phyloP scores from a whole-genome alignment of 75 land plant genomes.

The Chamaecyparis obtusa region DNA sequence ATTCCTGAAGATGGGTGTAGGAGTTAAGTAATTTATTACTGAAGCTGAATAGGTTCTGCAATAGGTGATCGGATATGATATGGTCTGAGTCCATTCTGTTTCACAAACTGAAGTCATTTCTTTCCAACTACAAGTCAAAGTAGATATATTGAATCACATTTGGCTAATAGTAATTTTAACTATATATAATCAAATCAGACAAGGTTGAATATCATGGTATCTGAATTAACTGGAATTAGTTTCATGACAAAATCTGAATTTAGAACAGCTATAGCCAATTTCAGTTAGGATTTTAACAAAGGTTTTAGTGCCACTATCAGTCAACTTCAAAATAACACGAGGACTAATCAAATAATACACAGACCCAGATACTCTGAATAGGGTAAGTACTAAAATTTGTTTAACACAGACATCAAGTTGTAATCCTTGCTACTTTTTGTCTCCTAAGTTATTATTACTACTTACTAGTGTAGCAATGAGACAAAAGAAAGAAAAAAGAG shows the following conservation, averaged over 20 bases:
- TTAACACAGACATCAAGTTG: slow-evolving; percentile 1
- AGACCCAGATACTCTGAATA: not conserved
- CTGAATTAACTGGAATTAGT: not conserved
- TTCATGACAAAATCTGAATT: not conserved
- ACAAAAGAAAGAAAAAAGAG: not conserved
- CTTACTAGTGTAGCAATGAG: not conserved
- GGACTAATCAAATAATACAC: not conserved
- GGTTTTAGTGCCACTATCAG: not conserved
- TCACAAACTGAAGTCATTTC: not conserved
- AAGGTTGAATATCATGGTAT: not conserved
- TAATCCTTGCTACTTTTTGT: not conserved
- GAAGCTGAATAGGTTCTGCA: not conserved
- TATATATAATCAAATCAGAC: not conserved
- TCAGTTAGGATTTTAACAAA: not conserved
- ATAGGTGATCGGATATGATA: not conserved
- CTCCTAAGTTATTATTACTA: not conserved
- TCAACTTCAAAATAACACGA: not conserved
- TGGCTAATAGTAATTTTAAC: not conserved
- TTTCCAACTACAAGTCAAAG: not conserved
- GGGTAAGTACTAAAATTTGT: not conserved
- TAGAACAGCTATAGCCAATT: not conserved
- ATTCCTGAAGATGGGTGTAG: not conserved
- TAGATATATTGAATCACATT: not conserved
- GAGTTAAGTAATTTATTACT: not conserved
- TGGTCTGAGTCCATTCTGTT: not conserved